A percentile compares a stretch with the other conserved stretches of the same genome.
phyloP scores from a whole-genome alignment of 345 rosid genomes.

The Syzygium grande region DNA sequence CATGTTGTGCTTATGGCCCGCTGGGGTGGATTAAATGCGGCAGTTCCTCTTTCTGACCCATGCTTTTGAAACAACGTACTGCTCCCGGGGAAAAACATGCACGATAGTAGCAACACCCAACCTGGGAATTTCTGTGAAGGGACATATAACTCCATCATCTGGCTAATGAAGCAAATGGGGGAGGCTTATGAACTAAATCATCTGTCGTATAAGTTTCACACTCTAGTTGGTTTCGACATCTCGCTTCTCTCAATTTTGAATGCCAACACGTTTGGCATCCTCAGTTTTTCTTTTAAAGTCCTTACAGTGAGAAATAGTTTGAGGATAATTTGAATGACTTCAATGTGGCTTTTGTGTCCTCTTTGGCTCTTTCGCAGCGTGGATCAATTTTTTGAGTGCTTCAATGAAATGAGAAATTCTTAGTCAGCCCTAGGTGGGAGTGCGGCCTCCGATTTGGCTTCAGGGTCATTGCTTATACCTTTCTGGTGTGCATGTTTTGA shows the following conservation, averaged over 20 bases:
- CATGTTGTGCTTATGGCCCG: too few relatives aligned
- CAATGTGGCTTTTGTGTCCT: too few relatives aligned
- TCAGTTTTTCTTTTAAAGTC: too few relatives aligned
- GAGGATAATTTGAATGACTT: too few relatives aligned
- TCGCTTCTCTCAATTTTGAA: not conserved
- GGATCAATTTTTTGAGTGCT: slow-evolving; percentile 96
- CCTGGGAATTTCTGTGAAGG: not conserved
- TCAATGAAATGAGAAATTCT: slow-evolving; percentile 80
- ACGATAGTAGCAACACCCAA: not conserved
- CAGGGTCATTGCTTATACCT: slow-evolving; percentile 73
- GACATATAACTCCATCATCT: not conserved
- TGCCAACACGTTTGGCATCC: not conserved
- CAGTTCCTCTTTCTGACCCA: too few relatives aligned
- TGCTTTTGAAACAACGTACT: not conserved
- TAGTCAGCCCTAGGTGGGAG: slow-evolving; percentile 82
- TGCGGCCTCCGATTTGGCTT: slow-evolving; percentile 83
- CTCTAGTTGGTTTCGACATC: not conserved
- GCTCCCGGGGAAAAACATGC: not conserved
- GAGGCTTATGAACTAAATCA: not conserved
- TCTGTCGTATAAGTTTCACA: not conserved
- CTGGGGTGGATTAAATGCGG: too few relatives aligned
- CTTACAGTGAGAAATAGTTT: too few relatives aligned
- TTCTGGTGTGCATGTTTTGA: slow-evolving; percentile 45
- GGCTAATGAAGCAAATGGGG: not conserved
- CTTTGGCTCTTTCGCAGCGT: slow-evolving; percentile 34